Base-by-base conservation (phyloP, 1,139 yeast genomes). In the Candida neerlandica region DNA sequence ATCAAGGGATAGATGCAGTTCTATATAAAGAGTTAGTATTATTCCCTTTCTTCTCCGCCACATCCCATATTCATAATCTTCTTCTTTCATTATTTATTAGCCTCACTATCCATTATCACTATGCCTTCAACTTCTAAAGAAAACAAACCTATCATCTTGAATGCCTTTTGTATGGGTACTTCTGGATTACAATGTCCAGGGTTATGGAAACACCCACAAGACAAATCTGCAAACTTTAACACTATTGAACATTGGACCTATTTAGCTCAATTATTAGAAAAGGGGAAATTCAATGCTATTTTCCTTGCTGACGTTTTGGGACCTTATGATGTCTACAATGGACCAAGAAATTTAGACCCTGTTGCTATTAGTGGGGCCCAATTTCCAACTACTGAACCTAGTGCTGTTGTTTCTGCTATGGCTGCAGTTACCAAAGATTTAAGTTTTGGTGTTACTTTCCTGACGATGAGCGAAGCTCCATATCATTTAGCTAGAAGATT, bases 281-380 rank as follows among this genome's bases (percentile, higher is more conserved):
- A 65, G 48, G 82, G 80, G 3, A 73, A 77, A 55, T 64, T 78
- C 50, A 73, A 74, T 53, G 73, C 73, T 2, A 53, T 77, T 11
- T 78, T 78, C 56, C 60, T 78, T 50, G 82, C 81, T 37, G 82
- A 78, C 60, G 75, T 73, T 2, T 59, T 77, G 27, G 80, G 80
- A 5, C 70, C 71, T 3, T 75, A 71, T 55, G 78, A 74, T 55
- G 77, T 71, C 7, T 74, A 69, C 53, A 68, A 72, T 48, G 75
- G 76, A 2, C 75, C 75, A 1, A 51, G 61, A 2, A 71, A 73
- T 51, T 59, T 66, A 41, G 60, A 54, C 2, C 73, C 75, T 11
- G 72, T 76, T 11, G 74, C 76, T 1, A 64, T 48, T 39, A 60
- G 74, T 2, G 78, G 78, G 5, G 72, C 77, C 12, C 77, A 74